These are phyloP conservation scores for Allodekkera sacchari DNA, from an alignment of 805 yeast genomes.

Conservation along the genomic window DNA sequence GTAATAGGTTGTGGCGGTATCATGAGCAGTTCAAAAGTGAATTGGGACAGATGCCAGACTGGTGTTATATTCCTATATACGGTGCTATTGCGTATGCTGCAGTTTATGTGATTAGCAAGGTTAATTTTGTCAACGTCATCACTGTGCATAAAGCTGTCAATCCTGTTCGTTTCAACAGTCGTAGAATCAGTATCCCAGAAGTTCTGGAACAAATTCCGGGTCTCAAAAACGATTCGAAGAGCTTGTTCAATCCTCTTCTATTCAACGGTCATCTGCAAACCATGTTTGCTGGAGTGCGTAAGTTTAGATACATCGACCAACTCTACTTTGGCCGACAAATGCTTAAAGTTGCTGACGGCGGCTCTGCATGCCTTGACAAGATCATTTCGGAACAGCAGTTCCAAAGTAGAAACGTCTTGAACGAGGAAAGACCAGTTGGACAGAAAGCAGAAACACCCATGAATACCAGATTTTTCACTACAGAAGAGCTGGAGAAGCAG, in stretches of 20 bases:
- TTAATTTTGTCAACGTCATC: slow-evolving; percentile 6
- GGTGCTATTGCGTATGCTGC: too few relatives aligned
- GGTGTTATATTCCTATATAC: slow-evolving; percentile 1
- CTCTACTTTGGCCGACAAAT: slow-evolving; percentile 72
- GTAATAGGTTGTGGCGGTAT: not conserved
- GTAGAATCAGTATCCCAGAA: slow-evolving; percentile 11
- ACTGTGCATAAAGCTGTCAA: slow-evolving; percentile 7
- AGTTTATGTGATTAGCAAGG: too few relatives aligned
- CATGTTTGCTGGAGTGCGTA: slow-evolving; percentile 50
- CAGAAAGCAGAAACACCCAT: slow-evolving; percentile 25
- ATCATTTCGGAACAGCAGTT: slow-evolving; percentile 35
- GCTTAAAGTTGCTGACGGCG: slow-evolving; percentile 53
- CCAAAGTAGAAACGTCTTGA: slow-evolving; percentile 10
- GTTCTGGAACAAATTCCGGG: slow-evolving; percentile 29
- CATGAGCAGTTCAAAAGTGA: not conserved
- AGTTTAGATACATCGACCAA: slow-evolving; percentile 40
- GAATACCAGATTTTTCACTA: slow-evolving; percentile 44
- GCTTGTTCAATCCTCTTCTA: slow-evolving; percentile 53
- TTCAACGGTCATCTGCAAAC: slow-evolving; percentile 78
- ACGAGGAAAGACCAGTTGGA: slow-evolving; percentile 26
- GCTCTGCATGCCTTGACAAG: slow-evolving; percentile 69
- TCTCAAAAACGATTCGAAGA: slow-evolving; percentile 37
- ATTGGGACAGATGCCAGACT: not conserved
- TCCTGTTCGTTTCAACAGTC: slow-evolving; percentile 7
- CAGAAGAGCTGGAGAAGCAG: slow-evolving; percentile 32